A percentile compares a stretch with the other conserved stretches of the same genome.
phyloP scores from a whole-genome alignment of 2,329 filamentous ascomycete genomes.

The Alternaria alternata region DNA sequence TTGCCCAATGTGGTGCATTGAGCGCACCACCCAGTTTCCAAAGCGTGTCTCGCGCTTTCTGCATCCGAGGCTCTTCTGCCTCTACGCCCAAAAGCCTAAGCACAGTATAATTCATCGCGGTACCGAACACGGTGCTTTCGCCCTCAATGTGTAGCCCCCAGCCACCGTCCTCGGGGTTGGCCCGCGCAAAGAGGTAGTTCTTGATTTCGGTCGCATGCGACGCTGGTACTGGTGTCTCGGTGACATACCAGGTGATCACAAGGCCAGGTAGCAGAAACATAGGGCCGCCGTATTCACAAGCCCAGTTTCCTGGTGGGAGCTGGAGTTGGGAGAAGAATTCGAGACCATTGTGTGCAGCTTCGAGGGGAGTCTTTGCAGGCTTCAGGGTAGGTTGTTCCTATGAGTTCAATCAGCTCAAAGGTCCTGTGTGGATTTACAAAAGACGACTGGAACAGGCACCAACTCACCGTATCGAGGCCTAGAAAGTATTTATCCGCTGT shows the following conservation, averaged over 20 bases:
- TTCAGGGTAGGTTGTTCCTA: conserved; percentile 79
- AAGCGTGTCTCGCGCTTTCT: conserved; percentile 81
- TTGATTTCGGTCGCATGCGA: conserved; percentile 87
- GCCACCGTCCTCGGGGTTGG: conserved; percentile 87
- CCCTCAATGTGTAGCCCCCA: conserved; percentile 97
- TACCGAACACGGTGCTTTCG: conserved; percentile 91
- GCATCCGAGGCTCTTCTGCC: conserved; percentile 83
- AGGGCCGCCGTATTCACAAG: conserved; percentile 94
- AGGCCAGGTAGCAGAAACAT: conserved; percentile 93
- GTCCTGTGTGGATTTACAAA: background rate
- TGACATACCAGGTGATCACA: conserved; percentile 86
- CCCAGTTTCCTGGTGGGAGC: conserved; percentile 90
- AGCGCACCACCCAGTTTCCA: conserved; percentile 87
- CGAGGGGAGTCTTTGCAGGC: conserved; percentile 73
- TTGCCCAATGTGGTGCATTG: conserved; percentile 92
- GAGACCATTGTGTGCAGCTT: conserved; percentile 82
- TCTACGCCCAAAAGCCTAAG: conserved; percentile 83
- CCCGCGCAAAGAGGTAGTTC: conserved; percentile 87
- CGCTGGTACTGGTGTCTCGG: conserved; percentile 82
- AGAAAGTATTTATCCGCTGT: conserved; percentile 89
- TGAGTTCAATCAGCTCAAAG: background rate
- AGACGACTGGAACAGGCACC: background rate
- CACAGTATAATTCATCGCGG: conserved; percentile 83
- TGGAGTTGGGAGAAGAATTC: conserved; percentile 91
- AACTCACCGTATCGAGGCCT: conserved; percentile 75